Evolutionary conservation across 2,329 filamentous ascomycete genomes (phyloP).

Genomic region (Xylariales sp.): DNA sequence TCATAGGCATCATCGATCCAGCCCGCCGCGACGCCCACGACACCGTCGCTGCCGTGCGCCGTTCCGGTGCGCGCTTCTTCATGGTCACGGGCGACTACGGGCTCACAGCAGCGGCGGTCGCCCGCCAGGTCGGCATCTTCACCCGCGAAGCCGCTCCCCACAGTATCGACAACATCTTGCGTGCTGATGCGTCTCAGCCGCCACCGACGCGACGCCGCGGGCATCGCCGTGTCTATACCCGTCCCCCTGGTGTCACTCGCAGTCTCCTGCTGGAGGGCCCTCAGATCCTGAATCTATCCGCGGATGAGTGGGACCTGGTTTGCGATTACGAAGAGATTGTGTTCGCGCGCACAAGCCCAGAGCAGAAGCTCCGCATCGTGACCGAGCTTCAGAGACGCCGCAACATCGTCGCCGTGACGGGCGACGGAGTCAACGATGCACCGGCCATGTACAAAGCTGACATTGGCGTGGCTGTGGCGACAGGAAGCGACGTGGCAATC

Average conservation of each 20-base stretch:
- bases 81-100: constrained; percentile 84
- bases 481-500: constrained; percentile 81
- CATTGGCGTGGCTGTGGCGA: constrained; percentile 89
- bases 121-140: constrained; percentile 74
- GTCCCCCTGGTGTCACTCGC: constrained; percentile 11
- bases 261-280: constrained; percentile 48
- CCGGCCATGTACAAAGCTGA: constrained; percentile 77
- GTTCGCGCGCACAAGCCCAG: constrained; percentile 77
- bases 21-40: constrained; percentile 75
- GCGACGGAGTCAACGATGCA: constrained; percentile 83
- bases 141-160: constrained; percentile 57
- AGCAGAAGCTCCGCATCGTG: constrained; percentile 89
- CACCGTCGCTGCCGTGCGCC: constrained; percentile 65
- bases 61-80: constrained; percentile 73
- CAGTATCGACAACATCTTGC: constrained; percentile 73
- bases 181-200: constrained; percentile 68
- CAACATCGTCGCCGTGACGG: constrained; percentile 80
- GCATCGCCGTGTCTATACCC: too few relatives aligned
- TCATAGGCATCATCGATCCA: constrained; percentile 83
- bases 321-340: constrained; percentile 60
- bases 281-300: constrained; percentile 49
- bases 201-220: too few relatives aligned
- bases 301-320: constrained; percentile 38
- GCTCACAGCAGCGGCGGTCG: constrained; percentile 74
- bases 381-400: constrained; percentile 76